Evolutionary conservation across 2,329 filamentous ascomycete species (phyloP).

Genomic region (Apiospora arundinis): DNA sequence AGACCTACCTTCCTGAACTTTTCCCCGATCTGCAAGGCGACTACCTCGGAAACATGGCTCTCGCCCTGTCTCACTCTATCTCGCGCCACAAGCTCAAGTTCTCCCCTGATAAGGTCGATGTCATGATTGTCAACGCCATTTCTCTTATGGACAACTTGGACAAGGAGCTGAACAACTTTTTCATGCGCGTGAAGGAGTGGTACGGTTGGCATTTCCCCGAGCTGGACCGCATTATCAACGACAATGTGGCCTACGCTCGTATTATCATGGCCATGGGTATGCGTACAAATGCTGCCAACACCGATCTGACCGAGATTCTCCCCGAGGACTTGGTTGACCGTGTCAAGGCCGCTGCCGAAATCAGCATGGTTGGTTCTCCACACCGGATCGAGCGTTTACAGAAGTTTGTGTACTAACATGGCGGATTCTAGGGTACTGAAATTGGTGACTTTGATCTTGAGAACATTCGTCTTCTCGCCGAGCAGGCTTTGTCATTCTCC

Average conservation of each 20-base stretch:
- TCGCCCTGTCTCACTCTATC: constrained; percentile 96
- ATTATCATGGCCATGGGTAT: constrained; percentile 90
- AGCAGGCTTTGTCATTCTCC: constrained; percentile 91
- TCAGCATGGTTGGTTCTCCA: constrained; percentile 71
- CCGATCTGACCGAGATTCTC: constrained; percentile 86
- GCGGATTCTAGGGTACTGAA: constrained; percentile 71
- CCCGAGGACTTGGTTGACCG: constrained; percentile 93
- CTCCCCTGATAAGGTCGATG: constrained; percentile 97
- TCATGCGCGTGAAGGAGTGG: constrained; percentile 99
- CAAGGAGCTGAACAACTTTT: constrained; percentile 98
- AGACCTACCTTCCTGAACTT: constrained; percentile 85
- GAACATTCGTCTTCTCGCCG: constrained; percentile 89
- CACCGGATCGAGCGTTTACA: background rate
- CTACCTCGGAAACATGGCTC: constrained; percentile 91
- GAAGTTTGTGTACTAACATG: background rate
- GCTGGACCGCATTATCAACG: constrained; percentile 94
- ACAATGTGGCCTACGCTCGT: constrained; percentile 92
- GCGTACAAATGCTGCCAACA: constrained; percentile 77
- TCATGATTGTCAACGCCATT: constrained; percentile 99
- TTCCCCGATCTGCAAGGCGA: constrained; percentile 86
- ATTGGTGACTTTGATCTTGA: constrained; percentile 91
- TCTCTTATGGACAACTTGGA: constrained; percentile 93
- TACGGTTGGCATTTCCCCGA: constrained; percentile 99
- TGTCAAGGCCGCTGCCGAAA: constrained; percentile 92
- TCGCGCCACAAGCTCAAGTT: constrained; percentile 99